Conservation (phyloP, 1,139 yeast species). For the Debaryomycetaceae sp. region DNA sequence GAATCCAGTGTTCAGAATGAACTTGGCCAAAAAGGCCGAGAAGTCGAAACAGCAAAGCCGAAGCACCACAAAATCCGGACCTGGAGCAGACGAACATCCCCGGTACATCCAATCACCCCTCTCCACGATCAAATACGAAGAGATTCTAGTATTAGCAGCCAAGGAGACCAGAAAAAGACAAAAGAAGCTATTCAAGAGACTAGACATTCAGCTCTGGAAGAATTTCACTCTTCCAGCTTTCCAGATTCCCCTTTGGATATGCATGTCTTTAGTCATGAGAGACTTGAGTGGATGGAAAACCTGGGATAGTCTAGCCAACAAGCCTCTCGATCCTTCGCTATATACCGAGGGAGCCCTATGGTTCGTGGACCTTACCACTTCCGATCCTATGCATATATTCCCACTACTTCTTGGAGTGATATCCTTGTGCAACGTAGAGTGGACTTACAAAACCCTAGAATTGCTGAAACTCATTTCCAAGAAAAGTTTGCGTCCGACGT, state of each 20-base stretch:
- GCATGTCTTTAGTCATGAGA: constrained; percentile 72
- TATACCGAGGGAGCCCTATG: constrained; percentile 57
- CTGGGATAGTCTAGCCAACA: constrained; percentile 42
- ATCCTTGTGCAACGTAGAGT: constrained; percentile 75
- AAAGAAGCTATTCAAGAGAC: constrained; percentile 58
- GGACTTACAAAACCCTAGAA: constrained; percentile 58
- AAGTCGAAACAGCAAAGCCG: constrained; percentile 25
- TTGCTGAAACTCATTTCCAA: constrained; percentile 40
- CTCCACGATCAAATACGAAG: constrained; percentile 66
- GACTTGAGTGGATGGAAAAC: constrained; percentile 72
- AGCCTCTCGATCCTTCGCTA: constrained; percentile 54
- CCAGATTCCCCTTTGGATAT: constrained; percentile 88
- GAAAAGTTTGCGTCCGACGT: constrained; percentile 50
- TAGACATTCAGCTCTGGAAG: constrained; percentile 78
- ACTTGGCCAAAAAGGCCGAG: constrained; percentile 59
- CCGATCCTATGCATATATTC: constrained; percentile 61
- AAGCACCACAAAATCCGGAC: constrained; percentile 3
- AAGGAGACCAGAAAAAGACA: constrained; percentile 80
- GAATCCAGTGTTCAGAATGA: constrained; percentile 69
- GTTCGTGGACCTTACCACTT: constrained; percentile 55
- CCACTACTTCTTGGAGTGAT: constrained; percentile 72
- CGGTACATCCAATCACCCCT: constrained; percentile 23
- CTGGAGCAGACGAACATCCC: constrained; percentile 7
- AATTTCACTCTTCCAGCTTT: constrained; percentile 68
- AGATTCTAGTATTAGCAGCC: constrained; percentile 65